Percentiles rank a stretch among this genome's conserved stretches.
Conservation (phyloP, 768 basidiomycete genomes). For the Pisolithus microcarpus region DNA sequence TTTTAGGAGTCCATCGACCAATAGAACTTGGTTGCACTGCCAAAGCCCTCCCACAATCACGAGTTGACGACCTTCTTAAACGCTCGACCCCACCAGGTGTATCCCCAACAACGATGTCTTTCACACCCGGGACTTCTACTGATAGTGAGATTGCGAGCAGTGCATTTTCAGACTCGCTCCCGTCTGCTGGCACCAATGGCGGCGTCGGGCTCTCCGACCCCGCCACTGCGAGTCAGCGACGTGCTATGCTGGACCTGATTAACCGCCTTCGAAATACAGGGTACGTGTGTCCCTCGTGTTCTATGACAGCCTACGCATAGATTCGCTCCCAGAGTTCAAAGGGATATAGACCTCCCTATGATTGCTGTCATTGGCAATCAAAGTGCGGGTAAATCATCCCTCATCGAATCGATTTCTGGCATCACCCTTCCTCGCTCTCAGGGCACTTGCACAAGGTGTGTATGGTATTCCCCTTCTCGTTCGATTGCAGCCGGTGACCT, state of each 20-base stretch:
- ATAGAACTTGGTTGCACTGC: too few relatives aligned
- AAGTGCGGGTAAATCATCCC: constrained; percentile 69
- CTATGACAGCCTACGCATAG: background rate
- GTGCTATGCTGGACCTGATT: constrained; percentile 50
- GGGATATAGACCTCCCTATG: constrained; percentile 65
- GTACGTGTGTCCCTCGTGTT: constrained; percentile 24
- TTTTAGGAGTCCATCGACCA: too few relatives aligned
- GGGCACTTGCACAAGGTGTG: constrained; percentile 68
- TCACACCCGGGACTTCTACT: too few relatives aligned
- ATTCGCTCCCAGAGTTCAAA: constrained; percentile 43
- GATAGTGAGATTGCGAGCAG: too few relatives aligned
- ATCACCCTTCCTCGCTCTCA: constrained; percentile 61
- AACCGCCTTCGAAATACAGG: constrained; percentile 58
- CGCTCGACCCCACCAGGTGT: too few relatives aligned
- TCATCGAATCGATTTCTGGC: constrained; percentile 72
- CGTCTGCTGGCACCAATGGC: background rate
- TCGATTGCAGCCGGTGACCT: background rate
- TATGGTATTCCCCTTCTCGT: background rate
- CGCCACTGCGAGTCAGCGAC: constrained; percentile 33
- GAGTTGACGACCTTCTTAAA: too few relatives aligned
- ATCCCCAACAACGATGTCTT: too few relatives aligned
- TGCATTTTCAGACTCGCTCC: too few relatives aligned
- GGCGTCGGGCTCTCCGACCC: constrained; percentile 50
- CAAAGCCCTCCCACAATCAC: too few relatives aligned
- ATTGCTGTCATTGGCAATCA: constrained; percentile 71